Conservation (phyloP, 108 stramenopile species). For the Cyclotella kingstonii region DNA sequence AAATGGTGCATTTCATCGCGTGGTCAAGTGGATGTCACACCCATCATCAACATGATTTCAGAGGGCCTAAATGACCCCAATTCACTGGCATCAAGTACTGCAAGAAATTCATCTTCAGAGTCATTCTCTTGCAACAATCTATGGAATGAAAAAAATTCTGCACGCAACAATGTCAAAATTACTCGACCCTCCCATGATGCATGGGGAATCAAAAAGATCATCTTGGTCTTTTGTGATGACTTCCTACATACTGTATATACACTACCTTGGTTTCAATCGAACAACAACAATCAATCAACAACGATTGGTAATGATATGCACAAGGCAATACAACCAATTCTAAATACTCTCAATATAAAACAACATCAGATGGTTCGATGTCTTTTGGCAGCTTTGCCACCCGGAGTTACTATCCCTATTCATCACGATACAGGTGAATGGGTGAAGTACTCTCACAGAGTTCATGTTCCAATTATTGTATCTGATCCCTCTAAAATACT, state of each 20-base stretch:
- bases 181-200: constrained; percentile 91
- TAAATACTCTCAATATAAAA: constrained; percentile 56
- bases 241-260: constrained; percentile 86
- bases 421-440: constrained; percentile 98
- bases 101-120: constrained; percentile 11
- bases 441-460: constrained; percentile 92
- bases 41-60: constrained; percentile 55
- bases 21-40: constrained; percentile 61
- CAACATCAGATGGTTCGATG: constrained; percentile 74
- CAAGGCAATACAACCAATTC: constrained; percentile 72
- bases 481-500: constrained; percentile 67
- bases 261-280: constrained; percentile 85
- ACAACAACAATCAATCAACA: constrained; percentile 17
- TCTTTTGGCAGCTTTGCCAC: constrained; percentile 92
- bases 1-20: constrained; percentile 62
- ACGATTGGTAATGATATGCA: constrained; percentile 37
- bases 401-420: constrained; percentile 91
- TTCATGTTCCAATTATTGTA: constrained; percentile 91
- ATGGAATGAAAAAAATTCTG: constrained; percentile 79
- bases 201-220: constrained; percentile 97
- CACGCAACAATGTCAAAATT: constrained; percentile 79
- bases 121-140: constrained; percentile 49
- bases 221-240: constrained; percentile 95
- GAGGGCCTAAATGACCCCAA: constrained; percentile 64
- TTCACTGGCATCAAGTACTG: not conserved